phyloP scores from a whole-genome alignment of 169 alveolate species.

The Theileria equi region DNA sequence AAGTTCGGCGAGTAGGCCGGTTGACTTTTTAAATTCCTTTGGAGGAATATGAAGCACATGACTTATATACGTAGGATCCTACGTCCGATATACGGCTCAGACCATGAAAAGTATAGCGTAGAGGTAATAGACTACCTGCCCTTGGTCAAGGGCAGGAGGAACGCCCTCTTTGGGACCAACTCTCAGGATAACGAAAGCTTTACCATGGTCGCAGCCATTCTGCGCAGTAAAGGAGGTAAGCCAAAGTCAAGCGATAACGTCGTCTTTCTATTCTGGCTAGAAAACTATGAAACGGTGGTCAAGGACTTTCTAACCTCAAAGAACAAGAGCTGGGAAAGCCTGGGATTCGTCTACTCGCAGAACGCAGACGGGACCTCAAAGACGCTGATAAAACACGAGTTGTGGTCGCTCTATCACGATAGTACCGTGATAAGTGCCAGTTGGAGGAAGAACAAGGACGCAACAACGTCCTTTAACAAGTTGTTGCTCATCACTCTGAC shows the following conservation, averaged over 20 bases:
- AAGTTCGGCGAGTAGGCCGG: no score
- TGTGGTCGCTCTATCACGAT: slow-evolving; percentile 42
- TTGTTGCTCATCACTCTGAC: slow-evolving; percentile 42
- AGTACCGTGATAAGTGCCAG: slow-evolving; percentile 19
- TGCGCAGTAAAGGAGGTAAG: background rate
- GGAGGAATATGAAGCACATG: slow-evolving; percentile 17
- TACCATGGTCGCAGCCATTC: slow-evolving; percentile 20
- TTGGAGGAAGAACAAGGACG: slow-evolving; percentile 39
- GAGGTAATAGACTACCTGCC: slow-evolving; percentile 17
- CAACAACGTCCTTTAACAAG: slow-evolving; percentile 9
- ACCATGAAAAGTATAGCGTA: slow-evolving; percentile 13
- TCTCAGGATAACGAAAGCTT: background rate
- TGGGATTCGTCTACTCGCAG: slow-evolving; percentile 15
- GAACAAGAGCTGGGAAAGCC: slow-evolving; percentile 9
- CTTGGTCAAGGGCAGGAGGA: background rate
- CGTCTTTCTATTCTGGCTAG: slow-evolving; percentile 24
- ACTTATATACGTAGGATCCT: slow-evolving; percentile 19
- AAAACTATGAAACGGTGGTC: slow-evolving; percentile 8
- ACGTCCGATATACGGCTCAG: slow-evolving; percentile 17
- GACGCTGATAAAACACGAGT: slow-evolving; percentile 12
- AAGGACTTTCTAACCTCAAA: slow-evolving; percentile 16
- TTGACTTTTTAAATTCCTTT: no score
- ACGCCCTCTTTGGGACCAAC: background rate
- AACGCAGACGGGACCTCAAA: slow-evolving; percentile 18
- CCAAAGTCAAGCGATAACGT: background rate